Percentiles rank a stretch among this genome's conserved stretches.
Conservation (phyloP, 805 yeast genomes). For the Candida orba region DNA sequence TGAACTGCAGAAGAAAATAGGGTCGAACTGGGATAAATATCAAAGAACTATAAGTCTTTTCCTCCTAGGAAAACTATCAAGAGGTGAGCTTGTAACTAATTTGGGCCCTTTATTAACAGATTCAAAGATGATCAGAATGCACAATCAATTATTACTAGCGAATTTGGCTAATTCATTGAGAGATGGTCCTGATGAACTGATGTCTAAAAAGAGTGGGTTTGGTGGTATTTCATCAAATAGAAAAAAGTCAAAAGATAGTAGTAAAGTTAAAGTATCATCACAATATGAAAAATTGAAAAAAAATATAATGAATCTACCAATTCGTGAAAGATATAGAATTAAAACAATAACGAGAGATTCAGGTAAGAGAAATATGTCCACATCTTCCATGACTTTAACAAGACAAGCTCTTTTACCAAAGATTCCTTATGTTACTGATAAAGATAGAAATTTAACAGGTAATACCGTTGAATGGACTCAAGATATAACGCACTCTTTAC, state of each 20-base stretch:
- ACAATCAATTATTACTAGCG: slow-evolving; percentile 75
- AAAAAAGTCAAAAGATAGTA: slow-evolving; percentile 33
- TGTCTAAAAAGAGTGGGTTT: slow-evolving; percentile 35
- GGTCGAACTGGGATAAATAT: slow-evolving; percentile 74
- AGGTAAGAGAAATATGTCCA: slow-evolving; percentile 70
- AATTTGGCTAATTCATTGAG: slow-evolving; percentile 79
- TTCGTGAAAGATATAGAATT: slow-evolving; percentile 77
- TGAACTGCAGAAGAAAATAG: slow-evolving; percentile 67
- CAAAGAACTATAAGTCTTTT: slow-evolving; percentile 73
- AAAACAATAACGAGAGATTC: slow-evolving; percentile 78
- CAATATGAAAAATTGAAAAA: slow-evolving; percentile 79
- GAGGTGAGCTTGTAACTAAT: slow-evolving; percentile 60
- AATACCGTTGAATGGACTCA: slow-evolving; percentile 82
- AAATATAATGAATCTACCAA: slow-evolving; percentile 80
- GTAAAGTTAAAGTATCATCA: slow-evolving; percentile 45
- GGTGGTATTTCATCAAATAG: slow-evolving; percentile 41
- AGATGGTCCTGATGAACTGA: slow-evolving; percentile 52
- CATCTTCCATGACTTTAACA: slow-evolving; percentile 59
- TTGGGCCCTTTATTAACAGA: slow-evolving; percentile 45
- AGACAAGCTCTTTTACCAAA: slow-evolving; percentile 60
- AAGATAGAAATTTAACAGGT: slow-evolving; percentile 20
- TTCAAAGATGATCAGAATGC: slow-evolving; percentile 42
- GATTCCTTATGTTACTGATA: slow-evolving; percentile 58
- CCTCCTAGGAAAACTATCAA: slow-evolving; percentile 69
- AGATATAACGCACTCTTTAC: slow-evolving; percentile 80